Base-by-base conservation (phyloP, 2,329 filamentous ascomycete genomes). In the Nigrospora osmanthi region DNA sequence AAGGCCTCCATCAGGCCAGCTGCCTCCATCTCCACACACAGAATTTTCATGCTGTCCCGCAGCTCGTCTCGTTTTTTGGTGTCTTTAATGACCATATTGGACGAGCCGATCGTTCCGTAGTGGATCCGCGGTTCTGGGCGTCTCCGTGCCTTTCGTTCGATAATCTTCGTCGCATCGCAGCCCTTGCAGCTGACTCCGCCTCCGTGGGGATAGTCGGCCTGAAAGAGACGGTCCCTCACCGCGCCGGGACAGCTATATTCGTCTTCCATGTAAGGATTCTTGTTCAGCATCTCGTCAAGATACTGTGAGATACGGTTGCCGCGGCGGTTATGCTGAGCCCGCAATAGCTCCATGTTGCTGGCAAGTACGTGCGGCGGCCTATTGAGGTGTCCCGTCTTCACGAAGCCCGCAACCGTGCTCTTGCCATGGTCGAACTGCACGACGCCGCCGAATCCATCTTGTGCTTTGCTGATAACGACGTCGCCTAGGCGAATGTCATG, bases 1-100 rank as follows among this genome's bases (percentile, higher is more conserved):
- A 60, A 55, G 40, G 55, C 41, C 35, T 63, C 58, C 54, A 55
- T 57, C 6, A 62, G 31, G 7, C 60, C 62, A 4, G 58, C 58
- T 0, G 52, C 40, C 42, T 54, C 33, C 51, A 53, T 52, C 38
- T 52, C 47, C 34, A 53, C 46, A 32, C 49, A 53, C 6, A 52
- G 43, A 11, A 43, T 45, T 7, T 44, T 35, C 13, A 45, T 43
- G 10, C 39, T 5, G 12, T 33, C 15, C 10, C 43, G 48, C 4
- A 49, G 32, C 17, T 17, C 31, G 30, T 54, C 47, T 34, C 50
- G 48, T 11, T 34, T 40, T 11, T n/a, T 11, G 4, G 41, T 44
- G 38, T 54, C 33, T 37, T 48, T 49, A 11, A 54, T 51, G 6
- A 54, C 46, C 39, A 47, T 45, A 30, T 52, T 54, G 6, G 41